Conservation (phyloP, 2,329 filamentous ascomycete genomes). For the Paecilomyces sp. region DNA sequence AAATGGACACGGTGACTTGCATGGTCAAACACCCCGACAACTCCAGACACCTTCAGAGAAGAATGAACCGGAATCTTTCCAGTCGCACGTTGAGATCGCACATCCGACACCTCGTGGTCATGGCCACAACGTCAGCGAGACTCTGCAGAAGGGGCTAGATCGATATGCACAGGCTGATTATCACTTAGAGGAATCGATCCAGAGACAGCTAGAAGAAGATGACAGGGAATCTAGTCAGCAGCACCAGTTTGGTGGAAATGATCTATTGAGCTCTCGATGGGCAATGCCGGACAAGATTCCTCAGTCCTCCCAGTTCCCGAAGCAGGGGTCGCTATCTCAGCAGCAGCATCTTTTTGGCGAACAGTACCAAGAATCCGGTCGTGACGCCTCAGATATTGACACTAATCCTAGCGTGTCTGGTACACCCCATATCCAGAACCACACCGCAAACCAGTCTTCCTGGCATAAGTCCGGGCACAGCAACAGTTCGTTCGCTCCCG, state of each 20-base stretch:
- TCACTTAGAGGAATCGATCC: conserved; percentile 71
- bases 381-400: conserved; percentile 60
- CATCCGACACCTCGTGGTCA: conserved; percentile 56
- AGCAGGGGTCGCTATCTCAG: conserved; percentile 14
- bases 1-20: conserved; percentile 19
- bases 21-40: conserved; percentile 19
- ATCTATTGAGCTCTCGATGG: conserved; percentile 29
- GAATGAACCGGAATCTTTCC: conserved; percentile 31
- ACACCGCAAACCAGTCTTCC: conserved; percentile 19
- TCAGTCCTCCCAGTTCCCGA: conserved; percentile 7
- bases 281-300: conserved; percentile 25
- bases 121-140: conserved; percentile 67
- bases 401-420: conserved; percentile 68
- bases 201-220: conserved; percentile 70
- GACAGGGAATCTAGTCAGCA: conserved; percentile 42
- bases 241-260: conserved; percentile 17
- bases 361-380: conserved; percentile 20
- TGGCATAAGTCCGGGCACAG: conserved; percentile 29
- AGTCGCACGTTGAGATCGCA: conserved; percentile 46
- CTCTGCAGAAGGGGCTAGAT: conserved; percentile 75
- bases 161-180: conserved; percentile 63
- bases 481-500: conserved; percentile 31
- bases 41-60: conserved; percentile 20
- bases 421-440: conserved; percentile 43
- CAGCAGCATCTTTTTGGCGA: conserved; percentile 28